These are phyloP conservation scores for Blastocystis sp. DNA, from an alignment of 352 stramenopile species.

Conservation along the genomic window DNA sequence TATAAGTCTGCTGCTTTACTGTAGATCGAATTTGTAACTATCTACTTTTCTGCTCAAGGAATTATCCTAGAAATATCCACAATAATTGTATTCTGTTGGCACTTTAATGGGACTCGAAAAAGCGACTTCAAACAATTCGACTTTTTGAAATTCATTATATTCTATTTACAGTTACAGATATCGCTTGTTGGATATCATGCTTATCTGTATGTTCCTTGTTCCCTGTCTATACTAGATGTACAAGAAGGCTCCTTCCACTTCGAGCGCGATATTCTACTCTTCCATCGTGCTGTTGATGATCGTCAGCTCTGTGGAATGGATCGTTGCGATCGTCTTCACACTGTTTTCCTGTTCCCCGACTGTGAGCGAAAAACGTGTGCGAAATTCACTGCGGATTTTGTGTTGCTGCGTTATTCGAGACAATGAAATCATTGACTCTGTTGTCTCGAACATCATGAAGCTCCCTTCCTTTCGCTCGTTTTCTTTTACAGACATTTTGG, in stretches of 20 bases:
- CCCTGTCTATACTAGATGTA: neutral
- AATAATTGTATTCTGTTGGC: neutral
- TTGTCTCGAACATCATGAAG: conserved; percentile 2
- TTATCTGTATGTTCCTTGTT: neutral
- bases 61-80: conserved; percentile 47
- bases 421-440: conserved; percentile 11
- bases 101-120: neutral
- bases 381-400: neutral
- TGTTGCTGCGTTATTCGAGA: conserved; percentile 28
- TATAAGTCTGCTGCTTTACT: neutral
- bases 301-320: neutral
- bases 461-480: neutral
- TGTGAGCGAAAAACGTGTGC: neutral
- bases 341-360: neutral
- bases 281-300: neutral
- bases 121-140: neutral
- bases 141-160: conserved; percentile 37
- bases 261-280: neutral
- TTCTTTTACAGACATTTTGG: neutral
- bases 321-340: neutral
- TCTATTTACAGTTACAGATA: neutral
- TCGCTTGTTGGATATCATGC: neutral
- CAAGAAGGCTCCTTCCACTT: neutral
- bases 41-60: neutral
- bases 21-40: neutral